Evolutionary conservation across 495 filamentous ascomycete species (phyloP).

Genomic region (Talaromyces trachyspermus): DNA sequence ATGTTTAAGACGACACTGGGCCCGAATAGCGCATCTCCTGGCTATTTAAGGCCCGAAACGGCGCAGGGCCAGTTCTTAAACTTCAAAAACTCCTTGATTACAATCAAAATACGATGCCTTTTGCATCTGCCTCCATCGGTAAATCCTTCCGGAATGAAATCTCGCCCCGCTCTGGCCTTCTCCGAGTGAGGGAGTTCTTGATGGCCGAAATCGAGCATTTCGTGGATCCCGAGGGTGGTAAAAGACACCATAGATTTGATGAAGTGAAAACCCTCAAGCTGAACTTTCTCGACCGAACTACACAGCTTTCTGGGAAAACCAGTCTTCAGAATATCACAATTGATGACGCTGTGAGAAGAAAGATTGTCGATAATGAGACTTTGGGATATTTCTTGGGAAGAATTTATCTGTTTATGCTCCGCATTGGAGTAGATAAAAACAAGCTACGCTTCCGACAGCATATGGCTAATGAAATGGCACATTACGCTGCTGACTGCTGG

Average conservation of each 20-base stretch:
- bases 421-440: constrained; percentile 58
- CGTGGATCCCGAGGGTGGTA: constrained; percentile 63
- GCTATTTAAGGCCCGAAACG: constrained; percentile 60
- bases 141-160: constrained; percentile 74
- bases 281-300: constrained; percentile 59
- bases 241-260: constrained; percentile 58
- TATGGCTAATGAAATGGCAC: constrained; percentile 77
- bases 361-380: constrained; percentile 77
- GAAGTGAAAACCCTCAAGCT: constrained; percentile 57
- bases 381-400: constrained; percentile 81
- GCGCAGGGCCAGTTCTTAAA: constrained; percentile 63
- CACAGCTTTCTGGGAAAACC: constrained; percentile 64
- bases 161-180: constrained; percentile 57
- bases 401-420: constrained; percentile 65
- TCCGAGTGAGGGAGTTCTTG: constrained; percentile 64
- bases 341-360: constrained; percentile 60
- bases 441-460: constrained; percentile 82
- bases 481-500: constrained; percentile 82
- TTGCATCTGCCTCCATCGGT: constrained; percentile 67
- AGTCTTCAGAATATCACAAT: constrained; percentile 52
- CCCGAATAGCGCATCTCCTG: constrained; percentile 56
- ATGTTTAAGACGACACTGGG: constrained; percentile 71
- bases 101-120: constrained; percentile 64
- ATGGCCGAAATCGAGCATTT: constrained; percentile 74
- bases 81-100: constrained; percentile 65